Evolutionary conservation across 1,284 basidiomycete genomes (phyloP), one percentile per base, ranked within the genome.

Genomic region (Cryptococcus hybrid): DNA sequence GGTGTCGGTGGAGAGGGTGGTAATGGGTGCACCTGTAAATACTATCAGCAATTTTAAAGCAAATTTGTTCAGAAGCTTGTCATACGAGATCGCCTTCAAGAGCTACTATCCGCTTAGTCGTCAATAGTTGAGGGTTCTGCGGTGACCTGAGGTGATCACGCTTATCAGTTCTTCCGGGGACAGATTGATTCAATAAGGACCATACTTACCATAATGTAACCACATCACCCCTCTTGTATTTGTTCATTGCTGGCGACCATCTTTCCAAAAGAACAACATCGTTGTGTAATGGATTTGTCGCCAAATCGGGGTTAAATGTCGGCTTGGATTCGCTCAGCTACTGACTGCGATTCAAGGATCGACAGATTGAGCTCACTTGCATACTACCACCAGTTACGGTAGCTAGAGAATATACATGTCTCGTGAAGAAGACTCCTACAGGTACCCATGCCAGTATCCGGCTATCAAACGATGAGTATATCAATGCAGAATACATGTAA

Each of bases 41-140:
- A 24, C 13, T 44, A 12, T 44, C 3, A 30, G 30, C 4, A 3
- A 44, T 3, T 7, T 12, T n/a, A 44, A 8, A n/a, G 8, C 43
- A 24, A n/a, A 24, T 44, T 7, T 44, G 24, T 12, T 0, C 5
- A 24, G 24, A 12, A 12, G 24, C 43, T 44, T 44, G 43, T 4
- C 30, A 30, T 48, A 81, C 80, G 1, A 81, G 66, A 61, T 83
- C 81, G n/a, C 81, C 81, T 51, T 80, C 79, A 6, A 83, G 68
- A 8, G 80, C 82, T 44, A 84, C 69, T 48, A 84, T 79, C 1
- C 82, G 77, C 60, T 84, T 84, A 8, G 80, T 81, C n/a, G 82
- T 74, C 8, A 82, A 65, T 11, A 74, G 51, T 9, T 78, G 69
- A 1, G 81, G 80, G 58, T 82, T 76, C 35, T 76, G 66, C 1